Evolutionary conservation across 129 eudicot species (phyloP).

Genomic region (Daucus carota): DH1_v3.0 NC_030384.2:43450001-43450500

Average conservation of each 20-base stretch:
- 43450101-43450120: slow-evolving; percentile 62
- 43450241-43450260: background rate
- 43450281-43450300: background rate
- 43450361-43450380: slow-evolving; percentile 89
- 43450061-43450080: slow-evolving; percentile 75
- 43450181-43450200: slow-evolving; percentile 87
- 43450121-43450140: slow-evolving; percentile 64
- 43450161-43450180: slow-evolving; percentile 66
- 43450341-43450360: slow-evolving; percentile 18
- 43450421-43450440: slow-evolving; percentile 99
- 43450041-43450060: slow-evolving; percentile 53
- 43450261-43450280: too few relatives aligned
- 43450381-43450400: slow-evolving; percentile 50
- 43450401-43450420: slow-evolving; percentile 79
- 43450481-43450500: slow-evolving; percentile 1
- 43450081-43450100: slow-evolving; percentile 45
- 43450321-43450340: slow-evolving; percentile 5
- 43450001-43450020: slow-evolving; percentile 30
- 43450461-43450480: slow-evolving; percentile 5
- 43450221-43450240: slow-evolving; percentile 59
- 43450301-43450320: background rate
- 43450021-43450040: slow-evolving; percentile 65
- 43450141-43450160: slow-evolving; percentile 37
- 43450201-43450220: slow-evolving; percentile 72
- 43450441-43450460: slow-evolving; percentile 44